These are phyloP conservation scores for Diddensiella caesifluorescens DNA, from an alignment of 805 yeast genomes.

Conservation along the genomic window DNA sequence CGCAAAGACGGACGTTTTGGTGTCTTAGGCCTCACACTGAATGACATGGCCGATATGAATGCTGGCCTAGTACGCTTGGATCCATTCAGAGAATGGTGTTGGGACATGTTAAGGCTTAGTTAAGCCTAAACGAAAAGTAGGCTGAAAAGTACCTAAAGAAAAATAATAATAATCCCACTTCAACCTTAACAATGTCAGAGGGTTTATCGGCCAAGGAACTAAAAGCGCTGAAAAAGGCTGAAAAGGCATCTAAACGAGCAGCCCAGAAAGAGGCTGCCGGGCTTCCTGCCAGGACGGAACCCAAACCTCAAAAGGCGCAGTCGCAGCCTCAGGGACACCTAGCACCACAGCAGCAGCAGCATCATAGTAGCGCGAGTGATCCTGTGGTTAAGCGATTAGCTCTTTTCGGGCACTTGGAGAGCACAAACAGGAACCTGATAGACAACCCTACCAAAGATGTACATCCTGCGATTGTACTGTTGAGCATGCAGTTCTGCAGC, in stretches of 20 bases:
- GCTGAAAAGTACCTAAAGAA: too few relatives aligned
- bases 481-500: conserved; percentile 75
- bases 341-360: background rate
- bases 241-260: conserved; percentile 88
- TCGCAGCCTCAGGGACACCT: background rate
- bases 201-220: conserved; percentile 74
- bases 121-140: too few relatives aligned
- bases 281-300: conserved; percentile 34
- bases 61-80: too few relatives aligned
- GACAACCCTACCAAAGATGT: conserved; percentile 48
- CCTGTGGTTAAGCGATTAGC: conserved; percentile 23
- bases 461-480: conserved; percentile 77
- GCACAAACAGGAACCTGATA: background rate
- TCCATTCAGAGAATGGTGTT: too few relatives aligned
- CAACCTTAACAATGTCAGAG: conserved; percentile 13
- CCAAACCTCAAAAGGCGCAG: conserved; percentile 6
- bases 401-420: conserved; percentile 12
- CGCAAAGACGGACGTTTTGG: too few relatives aligned
- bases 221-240: conserved; percentile 81
- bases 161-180: background rate
- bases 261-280: conserved; percentile 70
- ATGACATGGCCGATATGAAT: too few relatives aligned
- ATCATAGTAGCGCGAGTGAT: conserved; percentile 14
- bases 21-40: too few relatives aligned
- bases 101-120: too few relatives aligned